These are phyloP conservation scores for Leucaena leucocephala DNA, from an alignment of 306 rosid species.

Conservation along the genomic window DNA sequence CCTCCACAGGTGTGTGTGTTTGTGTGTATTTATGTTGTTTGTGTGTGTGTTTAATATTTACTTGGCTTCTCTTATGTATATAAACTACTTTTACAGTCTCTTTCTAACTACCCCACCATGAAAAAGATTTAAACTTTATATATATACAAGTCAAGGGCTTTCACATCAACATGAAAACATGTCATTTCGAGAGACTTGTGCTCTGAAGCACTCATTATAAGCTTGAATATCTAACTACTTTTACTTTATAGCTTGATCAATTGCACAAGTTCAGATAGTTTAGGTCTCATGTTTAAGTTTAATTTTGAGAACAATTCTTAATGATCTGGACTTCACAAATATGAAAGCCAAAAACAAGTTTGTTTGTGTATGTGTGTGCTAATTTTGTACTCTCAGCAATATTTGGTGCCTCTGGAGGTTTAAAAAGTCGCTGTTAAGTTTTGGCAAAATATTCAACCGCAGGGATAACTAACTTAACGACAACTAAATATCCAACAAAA, in stretches of 20 bases:
- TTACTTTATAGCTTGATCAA: neutral
- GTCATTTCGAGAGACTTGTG: neutral
- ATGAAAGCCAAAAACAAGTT: too few relatives aligned
- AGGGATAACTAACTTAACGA: too few relatives aligned
- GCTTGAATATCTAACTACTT: neutral
- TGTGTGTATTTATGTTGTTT: neutral
- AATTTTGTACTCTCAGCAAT: too few relatives aligned
- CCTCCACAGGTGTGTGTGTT: constrained; percentile 68
- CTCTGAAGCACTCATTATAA: neutral
- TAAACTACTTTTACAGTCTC: neutral
- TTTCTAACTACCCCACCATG: neutral
- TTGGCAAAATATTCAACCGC: too few relatives aligned
- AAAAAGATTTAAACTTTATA: neutral
- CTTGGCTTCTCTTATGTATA: neutral
- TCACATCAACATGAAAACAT: neutral
- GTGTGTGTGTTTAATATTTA: neutral
- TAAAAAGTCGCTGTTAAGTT: too few relatives aligned
- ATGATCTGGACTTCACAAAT: too few relatives aligned
- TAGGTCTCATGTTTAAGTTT: too few relatives aligned
- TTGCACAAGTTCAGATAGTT: neutral
- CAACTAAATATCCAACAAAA: too few relatives aligned
- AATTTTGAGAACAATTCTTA: too few relatives aligned
- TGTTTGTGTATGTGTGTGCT: too few relatives aligned
- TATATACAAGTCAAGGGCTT: neutral
- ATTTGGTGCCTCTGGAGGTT: too few relatives aligned